phyloP scores from a whole-genome alignment of 192 early-diverging fungal species.

The Coemansia sp. region DNA sequence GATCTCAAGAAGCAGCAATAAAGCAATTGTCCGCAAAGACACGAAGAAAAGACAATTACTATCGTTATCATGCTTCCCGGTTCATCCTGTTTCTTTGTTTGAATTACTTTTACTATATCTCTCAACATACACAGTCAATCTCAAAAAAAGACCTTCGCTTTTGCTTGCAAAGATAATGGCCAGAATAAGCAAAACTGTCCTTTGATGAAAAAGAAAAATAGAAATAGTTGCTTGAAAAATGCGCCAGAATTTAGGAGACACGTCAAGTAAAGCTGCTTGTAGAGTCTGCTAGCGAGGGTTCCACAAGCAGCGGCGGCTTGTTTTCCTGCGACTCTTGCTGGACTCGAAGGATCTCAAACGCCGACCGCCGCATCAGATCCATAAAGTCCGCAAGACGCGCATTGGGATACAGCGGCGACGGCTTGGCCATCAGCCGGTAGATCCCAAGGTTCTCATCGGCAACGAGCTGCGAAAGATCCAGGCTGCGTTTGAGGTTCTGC shows the following conservation, averaged over 20 bases:
- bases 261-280: neutral
- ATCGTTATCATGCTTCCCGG: no score
- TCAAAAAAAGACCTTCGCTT: no score
- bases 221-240: neutral
- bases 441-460: constrained; percentile 52
- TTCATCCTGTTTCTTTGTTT: neutral
- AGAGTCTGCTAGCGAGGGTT: constrained; percentile 7
- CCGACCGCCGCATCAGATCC: constrained; percentile 53
- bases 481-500: constrained; percentile 53
- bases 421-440: constrained; percentile 51
- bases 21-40: neutral
- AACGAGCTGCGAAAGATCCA: constrained; percentile 57
- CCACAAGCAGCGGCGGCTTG: constrained; percentile 33
- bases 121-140: neutral
- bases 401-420: constrained; percentile 34
- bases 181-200: no score
- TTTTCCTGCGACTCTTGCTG: constrained; percentile 38
- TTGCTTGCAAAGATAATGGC: no score
- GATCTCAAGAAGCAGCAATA: constrained; percentile 34
- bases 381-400: constrained; percentile 53
- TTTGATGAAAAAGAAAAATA: neutral
- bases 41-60: no score
- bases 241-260: no score
- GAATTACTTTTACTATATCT: neutral
- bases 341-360: constrained; percentile 42